Evolutionary conservation across 1,139 yeast species (phyloP), one percentile per base, ranked within the genome.

Genomic region (Taphrina populina): DNA sequence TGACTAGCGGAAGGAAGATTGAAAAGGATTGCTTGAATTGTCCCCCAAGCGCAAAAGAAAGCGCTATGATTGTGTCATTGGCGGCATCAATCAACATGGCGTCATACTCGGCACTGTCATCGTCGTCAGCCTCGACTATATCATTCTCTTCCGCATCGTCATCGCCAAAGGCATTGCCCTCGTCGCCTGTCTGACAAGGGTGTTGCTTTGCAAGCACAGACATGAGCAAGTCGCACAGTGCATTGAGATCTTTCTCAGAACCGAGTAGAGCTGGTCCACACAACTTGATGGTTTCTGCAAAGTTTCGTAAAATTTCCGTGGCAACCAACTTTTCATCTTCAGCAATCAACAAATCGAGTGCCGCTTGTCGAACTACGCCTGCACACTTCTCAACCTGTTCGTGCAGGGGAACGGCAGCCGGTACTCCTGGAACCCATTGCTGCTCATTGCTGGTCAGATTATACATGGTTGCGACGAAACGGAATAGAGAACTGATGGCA

Each of bases 41-140:
- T 53, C 79, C 78, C 59, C 85, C 92, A 64, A 90, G 76, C 15
- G 87, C 84, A 62, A 76, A 73, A 11, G 96, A 79, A 64, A 90
- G 76, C 65, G 82, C 78, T 59, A 87, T 85, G 64, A 90, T 75
- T 27, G 88, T 92, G 70, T 92, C 97, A 65, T 87, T 75, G 35
- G 95, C 86, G 61, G 88, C 78, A 67, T 90, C 97, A 64, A 83
- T 82, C 62, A 90, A 77, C 64, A 88, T 77, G 36, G 88, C 88
- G 63, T 90, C 97, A 61, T 88, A 79, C 73, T 92, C 98, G 36
- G 95, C 83, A 41, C 88, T 77, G 29, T 59, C 61, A 5, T 43
- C 58, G 32, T 59, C 61, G 19, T 52, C 58, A 7, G 33, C 53
- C 17, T 29, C 58, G 66, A 85, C 94, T 59, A 76, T 77, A 57